Evolutionary conservation across 371 early-diverging fungal species (phyloP), one percentile per base, ranked within the genome.

Genomic region (Rhizopus sp.): DNA sequence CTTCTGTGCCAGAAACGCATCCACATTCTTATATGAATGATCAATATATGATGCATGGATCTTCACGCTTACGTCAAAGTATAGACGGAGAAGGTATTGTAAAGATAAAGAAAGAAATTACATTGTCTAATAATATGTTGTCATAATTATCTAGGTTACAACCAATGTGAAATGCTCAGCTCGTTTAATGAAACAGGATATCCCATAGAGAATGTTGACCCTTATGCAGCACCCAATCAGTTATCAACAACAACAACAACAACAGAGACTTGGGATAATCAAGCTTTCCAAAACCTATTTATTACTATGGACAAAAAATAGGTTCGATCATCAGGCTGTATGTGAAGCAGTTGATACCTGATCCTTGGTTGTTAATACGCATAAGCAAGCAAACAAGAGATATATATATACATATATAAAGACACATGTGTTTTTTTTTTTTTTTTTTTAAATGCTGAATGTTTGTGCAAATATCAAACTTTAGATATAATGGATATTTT

Each of bases 221-320:
- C 23, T 23, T 23, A 23, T 23, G 23, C 23, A 23, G 23, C 23
- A 2, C 23, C 23, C 23, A 23, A 23, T 23, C 23, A 23, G 23
- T 23, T 23, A 23, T 23, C 23, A 23, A 23, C 23, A 23, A 23
- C 23, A 23, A 2, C 23, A 23, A 23, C 23, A 23, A 52, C 5
- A 16, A n/a, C 46, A 35, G 59, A 58, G 9, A 12, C 58, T 17
- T 63, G 63, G 63, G 63, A 63, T 38, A 50, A 63, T 38, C 63
- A 57, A 42, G 49, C 50, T 23, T 50, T 63, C 32, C 44, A 63
- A 49, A 44, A 41, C 8, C 58, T 63, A 37, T 49, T 23, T 23
- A 23, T 23, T 23, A 23, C 23, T 23, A 1, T 23, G 2, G 23
- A 23, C 23, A 23, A 2, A 23, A 23, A 23, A 23, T 23, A 23